Base-by-base conservation (phyloP, 345 rosid genomes). In the Aquilaria yunnanensis region DNA sequence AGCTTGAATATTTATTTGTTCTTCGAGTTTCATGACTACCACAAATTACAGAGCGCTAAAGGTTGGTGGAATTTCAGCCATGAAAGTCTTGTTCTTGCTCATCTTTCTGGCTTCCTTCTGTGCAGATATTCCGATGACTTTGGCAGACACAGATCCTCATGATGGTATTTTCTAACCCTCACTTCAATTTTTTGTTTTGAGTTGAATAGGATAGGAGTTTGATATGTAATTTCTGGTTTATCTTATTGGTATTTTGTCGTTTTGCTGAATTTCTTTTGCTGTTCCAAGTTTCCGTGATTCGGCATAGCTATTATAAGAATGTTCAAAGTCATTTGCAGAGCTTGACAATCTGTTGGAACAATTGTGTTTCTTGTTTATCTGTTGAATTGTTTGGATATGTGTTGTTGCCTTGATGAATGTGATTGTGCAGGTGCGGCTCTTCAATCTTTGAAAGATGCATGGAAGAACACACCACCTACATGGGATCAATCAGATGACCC, bases 401-500 rank as follows among this genome's bases (percentile, higher is more conserved):
- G 23, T 23, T 23, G 23, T 23, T 23, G 23, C 23, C 23, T 23
- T 23, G 23, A 23, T 23, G 23, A 23, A 23, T 23, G 1, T 23
- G 23, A 23, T 23, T 23, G 57, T 70, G 66, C 80, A 90, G 97
- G 77, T 51, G 96, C 92, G 11, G 88, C 81, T 14, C 82, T 90
- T 23, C 90, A 82, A 65, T 90, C 97, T 52, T 78, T 93, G 74
- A 85, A 80, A 78, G 77, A 78, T 70, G 71, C 78, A 41, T 94
- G 97, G 96, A 53, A 75, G 66, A 85, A 88, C 74, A 77, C 80
- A 3, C 97, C 99, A 0, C 89, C 96, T 14, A 83, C 76, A 65
- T 94, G 96, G 96, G 78, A 59, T 47, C 80, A 66, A 10, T 82
- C 92, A 30, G 78, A 80, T 34, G 97, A 88, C 74, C 97, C 99